A percentile compares a stretch with the other conserved stretches of the same genome.
These are phyloP conservation scores for Coprinopsis sp. DNA, from an alignment of 768 basidiomycete species.

Conservation along the genomic window DNA sequence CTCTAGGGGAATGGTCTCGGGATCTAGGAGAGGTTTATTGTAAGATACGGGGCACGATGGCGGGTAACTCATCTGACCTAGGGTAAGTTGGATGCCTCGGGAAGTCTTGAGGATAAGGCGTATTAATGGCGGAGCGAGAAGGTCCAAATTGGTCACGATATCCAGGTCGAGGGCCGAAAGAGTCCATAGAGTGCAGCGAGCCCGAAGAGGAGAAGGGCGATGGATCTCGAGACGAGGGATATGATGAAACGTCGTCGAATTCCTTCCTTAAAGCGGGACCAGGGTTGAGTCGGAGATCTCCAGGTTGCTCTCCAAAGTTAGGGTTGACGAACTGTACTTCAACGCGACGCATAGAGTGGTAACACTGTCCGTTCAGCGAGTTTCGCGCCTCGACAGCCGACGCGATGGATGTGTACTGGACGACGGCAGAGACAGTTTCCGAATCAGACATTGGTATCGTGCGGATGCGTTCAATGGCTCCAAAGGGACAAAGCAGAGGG, in stretches of 20 bases:
- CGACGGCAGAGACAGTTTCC: constrained; percentile 50
- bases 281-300: background rate
- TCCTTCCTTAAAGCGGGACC: background rate
- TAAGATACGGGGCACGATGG: background rate
- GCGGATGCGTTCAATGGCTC: constrained; percentile 58
- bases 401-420: constrained; percentile 53
- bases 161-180: background rate
- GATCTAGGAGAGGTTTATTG: background rate
- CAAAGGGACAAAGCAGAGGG: constrained; percentile 72
- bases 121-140: background rate
- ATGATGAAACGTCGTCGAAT: background rate
- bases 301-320: constrained; percentile 6
- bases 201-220: background rate
- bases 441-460: constrained; percentile 36
- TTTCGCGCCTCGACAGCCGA: constrained; percentile 65
- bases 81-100: background rate
- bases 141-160: background rate
- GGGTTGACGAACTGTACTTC: constrained; percentile 30
- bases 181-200: background rate
- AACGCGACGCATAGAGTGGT: constrained; percentile 40
- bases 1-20: background rate
- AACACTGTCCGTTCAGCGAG: constrained; percentile 56
- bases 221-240: background rate
- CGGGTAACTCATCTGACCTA: background rate
- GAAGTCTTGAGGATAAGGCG: background rate